These are phyloP conservation scores for Ceratobasidium sp. DNA, from an alignment of 1,284 basidiomycete species.

Conservation along the genomic window DNA sequence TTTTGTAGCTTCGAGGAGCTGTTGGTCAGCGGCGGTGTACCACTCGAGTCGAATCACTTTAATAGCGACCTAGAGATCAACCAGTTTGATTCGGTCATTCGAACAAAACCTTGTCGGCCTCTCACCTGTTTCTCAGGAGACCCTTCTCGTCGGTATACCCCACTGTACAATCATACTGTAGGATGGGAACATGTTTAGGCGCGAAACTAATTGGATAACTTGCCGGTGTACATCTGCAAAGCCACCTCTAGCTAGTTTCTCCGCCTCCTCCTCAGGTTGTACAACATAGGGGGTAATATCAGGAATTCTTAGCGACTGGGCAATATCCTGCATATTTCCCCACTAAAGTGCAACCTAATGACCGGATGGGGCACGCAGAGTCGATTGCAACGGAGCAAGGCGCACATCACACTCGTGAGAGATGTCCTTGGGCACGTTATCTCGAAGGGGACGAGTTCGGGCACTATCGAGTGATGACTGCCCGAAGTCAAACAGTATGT, in stretches of 20 bases:
- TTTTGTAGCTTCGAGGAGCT: not conserved
- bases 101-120: not conserved
- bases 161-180: not conserved
- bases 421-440: too few relatives aligned
- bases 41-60: not conserved
- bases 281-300: conserved; percentile 11
- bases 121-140: not conserved
- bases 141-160: not conserved
- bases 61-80: conserved; percentile 5
- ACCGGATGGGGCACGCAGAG: too few relatives aligned
- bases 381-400: too few relatives aligned
- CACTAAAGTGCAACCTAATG: too few relatives aligned
- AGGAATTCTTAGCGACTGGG: conserved; percentile 6
- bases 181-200: not conserved
- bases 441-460: too few relatives aligned
- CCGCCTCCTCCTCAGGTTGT: not conserved
- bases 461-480: too few relatives aligned
- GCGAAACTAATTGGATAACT: not conserved
- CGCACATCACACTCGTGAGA: too few relatives aligned
- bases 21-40: conserved; percentile 7
- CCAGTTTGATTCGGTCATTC: not conserved
- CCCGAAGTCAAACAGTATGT: too few relatives aligned
- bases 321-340: not conserved
- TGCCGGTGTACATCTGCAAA: conserved; percentile 29
- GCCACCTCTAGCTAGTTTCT: conserved; percentile 27